Base-by-base conservation (phyloP, 1,284 basidiomycete genomes). In the Xanthoconium separans region DNA sequence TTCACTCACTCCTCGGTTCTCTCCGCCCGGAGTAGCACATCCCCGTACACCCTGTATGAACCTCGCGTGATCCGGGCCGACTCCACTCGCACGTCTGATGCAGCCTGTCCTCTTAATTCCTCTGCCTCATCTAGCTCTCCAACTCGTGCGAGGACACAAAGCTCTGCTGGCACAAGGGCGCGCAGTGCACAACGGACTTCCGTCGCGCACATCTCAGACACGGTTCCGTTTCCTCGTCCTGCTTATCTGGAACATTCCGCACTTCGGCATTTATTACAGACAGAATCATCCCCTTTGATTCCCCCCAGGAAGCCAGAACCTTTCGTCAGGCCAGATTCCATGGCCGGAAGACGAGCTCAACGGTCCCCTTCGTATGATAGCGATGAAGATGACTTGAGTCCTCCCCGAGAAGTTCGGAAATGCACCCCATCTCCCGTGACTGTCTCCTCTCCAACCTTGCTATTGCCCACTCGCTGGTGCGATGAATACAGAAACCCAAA, bases 391-490 rank as follows among this genome's bases (percentile, higher is more conserved):
- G 80, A 79, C 53, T 77, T 74, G 46, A 82, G 77, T 53, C 80
- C 81, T 27, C 77, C 79, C 42, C 63, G 66, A 30, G 70, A 71
- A 47, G 18, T 68, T 59, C 70, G 68, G 57, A 63, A 56, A 47
- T 60, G 64, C 61, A 29, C 69, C 50, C 56, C 63, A 39, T 62
- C 70, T 44, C 58, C 58, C 30, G 54, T 65, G 42, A 53, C 67
- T 41, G 56, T 66, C 29, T 66, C 73, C 16, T 65, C 72, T 53
- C 80, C 79, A 40, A 70, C 77, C 12, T 70, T 88, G 50, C 72
- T 77, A 47, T 72, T 93, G n/a, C 91, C 91, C 18, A 89, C 88
- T 0, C 77, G 86, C 40, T 93, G 90, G 91, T 87, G 83, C 66
- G 82, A 87, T 41, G 78, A 83, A 58, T 82, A 82, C 61, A 79